A percentile compares a stretch with the other conserved stretches of the same genome.
Conservation (phyloP, 805 yeast genomes). For the Ogataea paradorogensis region DNA sequence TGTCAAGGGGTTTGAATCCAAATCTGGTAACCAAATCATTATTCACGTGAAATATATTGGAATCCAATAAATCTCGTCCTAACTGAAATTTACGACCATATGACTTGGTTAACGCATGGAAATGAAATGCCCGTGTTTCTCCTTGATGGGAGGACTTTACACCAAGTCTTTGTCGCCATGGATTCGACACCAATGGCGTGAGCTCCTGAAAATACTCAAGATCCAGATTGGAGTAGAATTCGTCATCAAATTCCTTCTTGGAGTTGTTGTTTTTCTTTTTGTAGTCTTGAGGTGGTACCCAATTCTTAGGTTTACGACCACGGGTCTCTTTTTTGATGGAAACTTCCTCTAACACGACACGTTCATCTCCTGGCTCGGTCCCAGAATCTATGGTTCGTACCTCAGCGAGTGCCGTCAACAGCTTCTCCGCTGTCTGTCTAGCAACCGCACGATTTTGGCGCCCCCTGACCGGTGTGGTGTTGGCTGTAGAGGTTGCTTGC, state of each 20-base stretch:
- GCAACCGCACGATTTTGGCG: slow-evolving; percentile 7
- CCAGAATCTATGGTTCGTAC: slow-evolving; percentile 3
- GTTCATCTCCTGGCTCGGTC: slow-evolving; percentile 12
- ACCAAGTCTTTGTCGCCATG: slow-evolving; percentile 15
- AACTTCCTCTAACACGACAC: slow-evolving; percentile 5
- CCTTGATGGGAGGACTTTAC: slow-evolving; percentile 12
- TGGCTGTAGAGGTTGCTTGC: slow-evolving; percentile 16
- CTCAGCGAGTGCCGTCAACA: slow-evolving; percentile 6
- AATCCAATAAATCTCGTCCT: slow-evolving; percentile 14
- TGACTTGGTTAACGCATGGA: slow-evolving; percentile 6
- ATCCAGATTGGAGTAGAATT: slow-evolving; percentile 8
- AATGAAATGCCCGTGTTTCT: slow-evolving; percentile 15
- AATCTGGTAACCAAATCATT: slow-evolving; percentile 8
- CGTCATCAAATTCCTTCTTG: slow-evolving; percentile 4
- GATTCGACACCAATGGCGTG: slow-evolving; percentile 11
- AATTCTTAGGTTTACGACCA: slow-evolving; percentile 17
- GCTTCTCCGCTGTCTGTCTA: slow-evolving; percentile 10
- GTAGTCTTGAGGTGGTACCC: slow-evolving; percentile 16
- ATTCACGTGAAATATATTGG: slow-evolving; percentile 19
- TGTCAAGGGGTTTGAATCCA: slow-evolving; percentile 4
- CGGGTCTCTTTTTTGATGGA: slow-evolving; percentile 9
- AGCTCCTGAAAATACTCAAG: slow-evolving; percentile 12
- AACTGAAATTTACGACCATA: slow-evolving; percentile 15
- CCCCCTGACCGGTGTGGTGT: slow-evolving; percentile 11
- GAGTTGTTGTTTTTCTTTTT: not conserved